These are phyloP conservation scores for Acanthamoeba triangularis DNA, from an alignment of 208 protist genomes.

Conservation along the genomic window DNA sequence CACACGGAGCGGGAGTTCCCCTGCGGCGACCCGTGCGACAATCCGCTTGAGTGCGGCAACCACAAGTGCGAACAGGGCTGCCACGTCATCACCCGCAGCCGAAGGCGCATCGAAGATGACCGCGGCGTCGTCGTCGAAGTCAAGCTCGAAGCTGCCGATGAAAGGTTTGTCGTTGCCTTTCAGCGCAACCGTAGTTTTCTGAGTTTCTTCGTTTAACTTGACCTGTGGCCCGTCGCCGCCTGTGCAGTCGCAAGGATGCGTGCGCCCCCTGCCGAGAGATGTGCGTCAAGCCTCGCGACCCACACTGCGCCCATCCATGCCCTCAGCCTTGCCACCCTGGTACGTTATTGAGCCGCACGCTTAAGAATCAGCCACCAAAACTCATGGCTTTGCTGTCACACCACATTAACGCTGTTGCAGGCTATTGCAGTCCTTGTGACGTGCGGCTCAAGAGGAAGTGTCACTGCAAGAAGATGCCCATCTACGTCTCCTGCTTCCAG, in stretches of 20 bases:
- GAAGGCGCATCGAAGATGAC: constrained; percentile 26
- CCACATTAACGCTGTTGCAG: neutral
- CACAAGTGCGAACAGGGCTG: neutral
- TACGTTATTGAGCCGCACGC: too few relatives aligned
- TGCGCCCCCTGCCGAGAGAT: neutral
- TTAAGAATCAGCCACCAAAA: too few relatives aligned
- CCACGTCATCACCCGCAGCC: constrained; percentile 8
- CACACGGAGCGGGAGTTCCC: constrained; percentile 1
- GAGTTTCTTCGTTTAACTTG: too few relatives aligned
- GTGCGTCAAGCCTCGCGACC: neutral
- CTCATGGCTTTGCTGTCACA: too few relatives aligned
- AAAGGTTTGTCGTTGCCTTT: neutral
- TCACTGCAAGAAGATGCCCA: constrained; percentile 54
- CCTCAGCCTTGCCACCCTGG: constrained; percentile 41
- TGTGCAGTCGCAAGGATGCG: neutral
- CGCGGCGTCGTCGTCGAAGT: constrained; percentile 37
- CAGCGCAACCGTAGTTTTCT: too few relatives aligned
- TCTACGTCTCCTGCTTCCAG: constrained; percentile 26
- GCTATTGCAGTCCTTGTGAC: constrained; percentile 22
- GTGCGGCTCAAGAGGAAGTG: constrained; percentile 3
- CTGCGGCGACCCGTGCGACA: constrained; percentile 42
- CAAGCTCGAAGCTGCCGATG: neutral
- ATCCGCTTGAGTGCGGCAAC: constrained; percentile 54
- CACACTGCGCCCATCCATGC: constrained; percentile 23
- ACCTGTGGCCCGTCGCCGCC: too few relatives aligned